Conservation (phyloP, 2,329 filamentous ascomycete genomes). For the Cytospora paraplurivora region DNA sequence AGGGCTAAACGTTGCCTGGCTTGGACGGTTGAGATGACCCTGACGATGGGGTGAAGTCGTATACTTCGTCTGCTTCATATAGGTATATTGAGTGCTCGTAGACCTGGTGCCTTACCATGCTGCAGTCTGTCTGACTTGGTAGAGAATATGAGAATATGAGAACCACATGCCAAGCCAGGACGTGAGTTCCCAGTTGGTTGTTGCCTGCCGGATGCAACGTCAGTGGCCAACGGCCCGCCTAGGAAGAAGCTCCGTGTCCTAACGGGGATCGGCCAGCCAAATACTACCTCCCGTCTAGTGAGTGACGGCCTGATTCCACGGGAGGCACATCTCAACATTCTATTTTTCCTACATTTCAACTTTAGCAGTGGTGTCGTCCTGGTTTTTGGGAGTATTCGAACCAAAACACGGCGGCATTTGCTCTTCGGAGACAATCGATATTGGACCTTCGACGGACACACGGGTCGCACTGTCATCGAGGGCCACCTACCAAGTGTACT, state of each 20-base stretch:
- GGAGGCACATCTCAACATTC: not conserved
- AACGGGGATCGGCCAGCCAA: conserved; percentile 11
- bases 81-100: too few species aligned
- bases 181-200: not conserved
- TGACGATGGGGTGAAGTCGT: too few species aligned
- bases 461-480: conserved; percentile 11
- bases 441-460: conserved; percentile 1
- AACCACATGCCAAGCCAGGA: not conserved
- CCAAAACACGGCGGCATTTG: not conserved
- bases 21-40: too few species aligned
- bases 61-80: too few species aligned
- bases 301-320: conserved; percentile 6
- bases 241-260: conserved; percentile 28
- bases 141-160: not conserved
- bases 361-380: not conserved
- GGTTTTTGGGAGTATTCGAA: not conserved
- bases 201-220: conserved; percentile 26
- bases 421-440: not conserved
- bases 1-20: too few species aligned
- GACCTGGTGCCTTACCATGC: too few species aligned
- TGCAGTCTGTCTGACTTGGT: too few species aligned
- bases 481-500: too few species aligned
- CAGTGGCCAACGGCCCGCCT: conserved; percentile 3
- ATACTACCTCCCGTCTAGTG: conserved; percentile 14
- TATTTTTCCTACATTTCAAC: not conserved